Evolutionary conservation across 2,329 filamentous ascomycete species (phyloP).

Genomic region (Pochonia chlamydosporia): DNA sequence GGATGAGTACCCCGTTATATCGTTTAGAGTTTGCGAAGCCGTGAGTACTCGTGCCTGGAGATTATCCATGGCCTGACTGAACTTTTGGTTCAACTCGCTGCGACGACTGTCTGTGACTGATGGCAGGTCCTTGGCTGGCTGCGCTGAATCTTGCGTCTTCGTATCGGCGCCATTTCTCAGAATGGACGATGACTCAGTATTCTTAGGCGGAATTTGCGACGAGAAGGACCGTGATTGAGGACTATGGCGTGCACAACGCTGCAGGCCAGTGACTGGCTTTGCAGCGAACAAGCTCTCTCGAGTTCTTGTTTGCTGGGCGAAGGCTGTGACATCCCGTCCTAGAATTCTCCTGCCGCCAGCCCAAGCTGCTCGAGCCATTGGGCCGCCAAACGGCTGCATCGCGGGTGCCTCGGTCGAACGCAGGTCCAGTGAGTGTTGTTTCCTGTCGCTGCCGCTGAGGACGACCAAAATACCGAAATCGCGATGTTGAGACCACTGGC

Average conservation of each 20-base stretch:
- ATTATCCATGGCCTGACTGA: constrained; percentile 69
- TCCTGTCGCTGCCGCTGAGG: not conserved
- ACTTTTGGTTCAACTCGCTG: constrained; percentile 25
- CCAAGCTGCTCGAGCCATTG: constrained; percentile 23
- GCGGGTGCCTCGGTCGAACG: constrained; percentile 5
- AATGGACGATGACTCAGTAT: not conserved
- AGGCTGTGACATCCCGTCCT: constrained; percentile 5
- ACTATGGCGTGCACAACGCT: not conserved
- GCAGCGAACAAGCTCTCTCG: not conserved
- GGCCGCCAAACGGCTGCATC: constrained; percentile 31
- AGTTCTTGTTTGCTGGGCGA: not conserved
- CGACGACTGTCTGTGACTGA: constrained; percentile 27
- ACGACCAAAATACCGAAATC: not conserved
- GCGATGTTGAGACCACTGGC: no score
- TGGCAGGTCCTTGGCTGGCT: constrained; percentile 20
- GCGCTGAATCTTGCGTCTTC: not conserved
- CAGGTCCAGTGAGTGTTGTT: not conserved
- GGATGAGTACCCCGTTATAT: constrained; percentile 86
- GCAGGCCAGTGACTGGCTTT: constrained; percentile 1
- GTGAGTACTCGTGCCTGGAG: constrained; percentile 78
- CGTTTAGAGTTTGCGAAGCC: constrained; percentile 84
- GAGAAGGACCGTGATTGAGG: constrained; percentile 19
- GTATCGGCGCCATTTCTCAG: not conserved
- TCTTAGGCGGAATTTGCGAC: constrained; percentile 17
- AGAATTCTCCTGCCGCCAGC: constrained; percentile 20